Conservation (phyloP, 371 early-diverging fungal genomes). For the Dinochytrium kinnereticum region DNA sequence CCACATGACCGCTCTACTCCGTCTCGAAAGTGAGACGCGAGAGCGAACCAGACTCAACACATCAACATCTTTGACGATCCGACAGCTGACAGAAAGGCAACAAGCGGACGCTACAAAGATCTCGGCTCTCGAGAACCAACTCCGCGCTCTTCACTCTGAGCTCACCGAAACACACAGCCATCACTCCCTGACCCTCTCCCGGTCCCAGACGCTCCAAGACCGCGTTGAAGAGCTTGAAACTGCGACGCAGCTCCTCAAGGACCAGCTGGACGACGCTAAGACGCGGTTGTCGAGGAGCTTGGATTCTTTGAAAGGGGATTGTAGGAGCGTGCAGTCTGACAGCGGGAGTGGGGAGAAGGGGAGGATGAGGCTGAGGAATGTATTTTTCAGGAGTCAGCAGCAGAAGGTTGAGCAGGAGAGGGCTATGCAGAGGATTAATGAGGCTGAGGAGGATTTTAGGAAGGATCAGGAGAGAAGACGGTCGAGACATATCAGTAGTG, state of each 20-base stretch:
- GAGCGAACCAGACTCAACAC: neutral
- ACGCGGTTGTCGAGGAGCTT: constrained; percentile 13
- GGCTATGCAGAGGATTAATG: constrained; percentile 33
- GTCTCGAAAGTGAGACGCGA: neutral
- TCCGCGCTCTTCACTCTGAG: constrained; percentile 2
- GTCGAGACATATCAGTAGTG: constrained; percentile 23
- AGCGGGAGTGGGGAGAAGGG: constrained; percentile 17
- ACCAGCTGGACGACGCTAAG: constrained; percentile 34
- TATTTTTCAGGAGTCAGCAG: constrained; percentile 39
- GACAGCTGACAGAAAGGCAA: neutral
- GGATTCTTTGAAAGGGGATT: constrained; percentile 14
- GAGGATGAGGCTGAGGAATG: constrained; percentile 21
- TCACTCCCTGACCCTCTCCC: constrained; percentile 3
- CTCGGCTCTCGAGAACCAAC: constrained; percentile 7
- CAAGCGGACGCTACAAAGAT: constrained; percentile 13
- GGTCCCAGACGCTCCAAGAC: constrained; percentile 11
- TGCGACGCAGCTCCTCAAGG: constrained; percentile 17
- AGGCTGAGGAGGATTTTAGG: constrained; percentile 37
- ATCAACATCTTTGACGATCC: neutral
- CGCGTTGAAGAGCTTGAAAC: constrained; percentile 34
- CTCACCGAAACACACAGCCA: constrained; percentile 24
- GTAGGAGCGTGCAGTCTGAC: constrained; percentile 14
- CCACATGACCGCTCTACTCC: neutral
- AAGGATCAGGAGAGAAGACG: constrained; percentile 1
- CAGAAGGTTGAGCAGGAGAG: constrained; percentile 34